A percentile compares a stretch with the other conserved stretches of the same genome.
These are phyloP conservation scores for Beta macrorhiza DNA, from an alignment of 179 eudicot species.

Conservation along the genomic window DNA sequence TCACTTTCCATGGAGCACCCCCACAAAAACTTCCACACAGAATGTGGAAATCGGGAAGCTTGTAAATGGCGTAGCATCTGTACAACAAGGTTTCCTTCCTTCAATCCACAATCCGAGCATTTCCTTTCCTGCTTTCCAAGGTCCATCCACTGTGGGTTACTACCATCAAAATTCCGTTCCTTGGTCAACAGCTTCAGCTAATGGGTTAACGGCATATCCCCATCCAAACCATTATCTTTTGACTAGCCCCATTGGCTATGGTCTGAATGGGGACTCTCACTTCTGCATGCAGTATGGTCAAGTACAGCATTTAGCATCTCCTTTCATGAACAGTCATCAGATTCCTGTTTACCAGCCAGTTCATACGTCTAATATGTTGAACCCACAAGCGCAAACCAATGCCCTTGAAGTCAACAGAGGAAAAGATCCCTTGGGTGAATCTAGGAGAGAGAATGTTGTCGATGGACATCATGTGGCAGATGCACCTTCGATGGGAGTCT, in stretches of 20 bases:
- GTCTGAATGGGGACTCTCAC: constrained; percentile 56
- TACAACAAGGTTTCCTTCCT: constrained; percentile 49
- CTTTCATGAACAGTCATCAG: constrained; percentile 48
- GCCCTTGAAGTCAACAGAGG: constrained; percentile 24
- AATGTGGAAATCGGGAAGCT: constrained; percentile 38
- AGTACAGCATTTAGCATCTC: constrained; percentile 61
- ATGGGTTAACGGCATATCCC: constrained; percentile 62
- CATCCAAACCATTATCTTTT: constrained; percentile 63
- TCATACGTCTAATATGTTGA: constrained; percentile 40
- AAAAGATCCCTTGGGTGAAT: constrained; percentile 34
- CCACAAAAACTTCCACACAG: constrained; percentile 33
- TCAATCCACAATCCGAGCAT: constrained; percentile 53
- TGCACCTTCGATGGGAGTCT: constrained; percentile 25
- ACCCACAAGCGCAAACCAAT: constrained; percentile 40
- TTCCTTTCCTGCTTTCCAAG: constrained; percentile 64
- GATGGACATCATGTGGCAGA: constrained; percentile 32
- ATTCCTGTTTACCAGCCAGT: constrained; percentile 68
- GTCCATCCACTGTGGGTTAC: constrained; percentile 60
- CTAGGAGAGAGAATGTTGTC: constrained; percentile 28
- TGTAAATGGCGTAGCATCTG: constrained; percentile 34
- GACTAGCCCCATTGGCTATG: constrained; percentile 58
- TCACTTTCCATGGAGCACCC: constrained; percentile 25
- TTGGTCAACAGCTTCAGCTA: constrained; percentile 70
- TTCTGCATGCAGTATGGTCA: constrained; percentile 71
- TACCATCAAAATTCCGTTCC: constrained; percentile 72